Percentiles rank a stretch among this genome's conserved stretches.
These are phyloP conservation scores for Leucogyrophana mollusca DNA, from an alignment of 768 basidiomycete genomes.

Conservation along the genomic window DNA sequence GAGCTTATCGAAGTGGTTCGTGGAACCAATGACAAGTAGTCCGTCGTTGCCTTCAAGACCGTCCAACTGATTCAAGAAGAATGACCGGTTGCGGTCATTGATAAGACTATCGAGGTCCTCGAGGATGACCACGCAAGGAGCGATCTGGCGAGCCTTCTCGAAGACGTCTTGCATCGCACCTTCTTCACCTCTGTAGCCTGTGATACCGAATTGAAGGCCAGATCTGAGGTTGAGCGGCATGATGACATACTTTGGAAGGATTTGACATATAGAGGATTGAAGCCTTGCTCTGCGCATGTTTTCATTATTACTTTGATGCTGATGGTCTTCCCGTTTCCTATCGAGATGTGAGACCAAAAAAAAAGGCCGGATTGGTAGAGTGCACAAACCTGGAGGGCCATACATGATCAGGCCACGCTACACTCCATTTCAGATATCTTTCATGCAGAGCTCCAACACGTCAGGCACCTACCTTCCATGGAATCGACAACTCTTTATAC, in stretches of 20 bases:
- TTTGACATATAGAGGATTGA: conserved; percentile 77
- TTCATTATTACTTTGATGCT: conserved; percentile 83
- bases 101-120: conserved; percentile 79
- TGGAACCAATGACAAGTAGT: conserved; percentile 72
- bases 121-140: conserved; percentile 66
- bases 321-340: conserved; percentile 85
- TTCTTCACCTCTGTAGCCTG: conserved; percentile 64
- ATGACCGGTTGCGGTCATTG: conserved; percentile 74
- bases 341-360: background rate
- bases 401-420: conserved; percentile 82
- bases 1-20: conserved; percentile 81
- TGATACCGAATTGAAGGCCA: conserved; percentile 8
- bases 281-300: conserved; percentile 57
- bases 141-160: conserved; percentile 62
- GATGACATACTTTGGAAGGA: conserved; percentile 62
- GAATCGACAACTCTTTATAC: conserved; percentile 73
- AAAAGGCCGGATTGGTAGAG: background rate
- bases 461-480: conserved; percentile 73
- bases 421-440: background rate
- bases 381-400: conserved; percentile 66
- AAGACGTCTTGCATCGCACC: conserved; percentile 67
- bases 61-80: conserved; percentile 87
- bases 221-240: background rate
- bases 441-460: background rate
- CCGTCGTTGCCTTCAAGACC: conserved; percentile 81